phyloP scores from a whole-genome alignment of 1,139 yeast genomes.

The Petasospora fabianii region DNA sequence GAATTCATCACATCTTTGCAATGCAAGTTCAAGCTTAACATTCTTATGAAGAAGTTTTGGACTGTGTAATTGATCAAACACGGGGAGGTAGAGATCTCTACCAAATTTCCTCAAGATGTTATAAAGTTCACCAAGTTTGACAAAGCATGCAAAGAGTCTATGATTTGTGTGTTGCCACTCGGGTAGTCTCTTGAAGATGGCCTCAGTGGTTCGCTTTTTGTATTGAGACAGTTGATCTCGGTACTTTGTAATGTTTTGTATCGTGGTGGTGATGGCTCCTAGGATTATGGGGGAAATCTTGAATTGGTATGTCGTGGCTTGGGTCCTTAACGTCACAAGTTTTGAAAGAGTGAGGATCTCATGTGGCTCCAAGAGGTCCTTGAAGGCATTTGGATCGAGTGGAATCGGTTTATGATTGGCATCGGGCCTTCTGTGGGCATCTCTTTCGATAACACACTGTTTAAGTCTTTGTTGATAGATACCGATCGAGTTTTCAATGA shows the following conservation, averaged over 20 bases:
- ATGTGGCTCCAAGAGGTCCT: slow-evolving; percentile 33
- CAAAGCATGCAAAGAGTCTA: slow-evolving; percentile 42
- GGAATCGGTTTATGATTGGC: slow-evolving; percentile 28
- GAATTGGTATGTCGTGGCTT: slow-evolving; percentile 9
- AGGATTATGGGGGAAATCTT: slow-evolving; percentile 15
- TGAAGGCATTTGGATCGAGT: slow-evolving; percentile 29
- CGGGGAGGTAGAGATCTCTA: slow-evolving; percentile 41
- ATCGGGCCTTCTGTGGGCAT: slow-evolving; percentile 28
- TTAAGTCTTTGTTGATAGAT: slow-evolving; percentile 47
- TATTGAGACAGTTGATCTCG: slow-evolving; percentile 12
- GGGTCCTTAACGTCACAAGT: slow-evolving; percentile 21
- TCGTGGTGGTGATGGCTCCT: slow-evolving; percentile 17
- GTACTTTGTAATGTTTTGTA: slow-evolving; percentile 10
- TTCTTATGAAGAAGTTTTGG: slow-evolving; percentile 36
- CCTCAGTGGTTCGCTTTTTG: slow-evolving; percentile 20
- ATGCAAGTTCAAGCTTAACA: slow-evolving; percentile 21
- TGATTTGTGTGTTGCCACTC: slow-evolving; percentile 43
- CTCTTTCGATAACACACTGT: slow-evolving; percentile 40
- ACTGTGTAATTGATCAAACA: slow-evolving; percentile 39
- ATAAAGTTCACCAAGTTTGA: slow-evolving; percentile 46
- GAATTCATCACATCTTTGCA: slow-evolving; percentile 40
- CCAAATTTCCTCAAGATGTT: slow-evolving; percentile 42
- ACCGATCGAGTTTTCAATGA: slow-evolving; percentile 36
- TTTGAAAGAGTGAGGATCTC: slow-evolving; percentile 33
- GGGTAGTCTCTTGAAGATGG: slow-evolving; percentile 31